Conservation (phyloP, 352 stramenopile genomes). For the Phytopythium kandeliae region DNA sequence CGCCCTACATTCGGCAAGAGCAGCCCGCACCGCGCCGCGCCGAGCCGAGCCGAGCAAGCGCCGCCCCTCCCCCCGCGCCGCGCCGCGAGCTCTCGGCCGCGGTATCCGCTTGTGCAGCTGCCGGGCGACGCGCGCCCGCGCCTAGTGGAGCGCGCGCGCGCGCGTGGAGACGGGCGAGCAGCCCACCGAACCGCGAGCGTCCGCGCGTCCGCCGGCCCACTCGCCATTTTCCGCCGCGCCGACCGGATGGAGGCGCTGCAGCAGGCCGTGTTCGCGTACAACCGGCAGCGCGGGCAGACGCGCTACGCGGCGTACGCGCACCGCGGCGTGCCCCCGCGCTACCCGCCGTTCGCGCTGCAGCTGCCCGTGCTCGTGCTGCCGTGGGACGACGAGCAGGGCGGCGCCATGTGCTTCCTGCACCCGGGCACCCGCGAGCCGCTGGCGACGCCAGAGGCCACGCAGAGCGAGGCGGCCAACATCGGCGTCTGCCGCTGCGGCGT, state of each 20-base stretch:
- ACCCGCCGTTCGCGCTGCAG: conserved; percentile 63
- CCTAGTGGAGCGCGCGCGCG: too few species aligned
- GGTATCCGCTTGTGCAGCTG: not conserved
- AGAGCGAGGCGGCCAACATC: conserved; percentile 47
- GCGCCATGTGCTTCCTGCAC: conserved; percentile 63
- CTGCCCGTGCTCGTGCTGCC: conserved; percentile 60
- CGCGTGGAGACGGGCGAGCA: too few species aligned
- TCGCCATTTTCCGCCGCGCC: not conserved
- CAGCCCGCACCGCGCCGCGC: too few species aligned
- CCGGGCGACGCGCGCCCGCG: not conserved
- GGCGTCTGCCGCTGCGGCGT: conserved; percentile 69
- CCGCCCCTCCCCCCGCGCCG: too few species aligned
- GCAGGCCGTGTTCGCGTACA: conserved; percentile 69
- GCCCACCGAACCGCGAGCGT: too few species aligned
- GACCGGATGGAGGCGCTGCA: conserved; percentile 38
- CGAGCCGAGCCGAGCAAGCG: too few species aligned
- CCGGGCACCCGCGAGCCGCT: conserved; percentile 32
- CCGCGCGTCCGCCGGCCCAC: not conserved
- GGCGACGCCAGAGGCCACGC: conserved; percentile 26
- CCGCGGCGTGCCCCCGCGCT: conserved; percentile 61
- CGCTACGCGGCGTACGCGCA: conserved; percentile 51
- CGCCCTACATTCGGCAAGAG: not conserved
- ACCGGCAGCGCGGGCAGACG: conserved; percentile 54
- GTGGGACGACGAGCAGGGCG: conserved; percentile 61
- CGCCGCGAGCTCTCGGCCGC: not conserved